Evolutionary conservation across 192 early-diverging fungal genomes (phyloP).

Genomic region (Ambispora gerdemannii): DNA sequence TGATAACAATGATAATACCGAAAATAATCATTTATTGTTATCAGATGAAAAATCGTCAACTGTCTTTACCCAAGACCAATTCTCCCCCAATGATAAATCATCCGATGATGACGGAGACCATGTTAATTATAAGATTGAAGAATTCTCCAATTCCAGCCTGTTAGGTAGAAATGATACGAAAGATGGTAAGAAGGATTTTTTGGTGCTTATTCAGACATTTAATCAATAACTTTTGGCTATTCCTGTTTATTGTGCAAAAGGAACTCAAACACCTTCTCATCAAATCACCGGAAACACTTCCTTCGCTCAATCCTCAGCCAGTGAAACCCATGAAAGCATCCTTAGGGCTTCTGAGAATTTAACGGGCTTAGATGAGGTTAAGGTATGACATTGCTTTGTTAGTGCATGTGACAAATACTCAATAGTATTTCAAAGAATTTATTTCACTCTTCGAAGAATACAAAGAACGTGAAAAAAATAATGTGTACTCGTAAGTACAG

Average conservation of each 20-base stretch:
- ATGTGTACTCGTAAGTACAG: constrained; percentile 18
- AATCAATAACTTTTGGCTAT: neutral
- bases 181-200: constrained; percentile 22
- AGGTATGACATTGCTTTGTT: constrained; percentile 22
- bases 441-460: constrained; percentile 17
- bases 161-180: neutral
- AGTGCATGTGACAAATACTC: constrained; percentile 11
- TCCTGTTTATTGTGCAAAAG: constrained; percentile 18
- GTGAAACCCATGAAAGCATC: constrained; percentile 26
- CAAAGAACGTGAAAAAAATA: constrained; percentile 11
- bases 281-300: constrained; percentile 19
- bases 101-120: neutral
- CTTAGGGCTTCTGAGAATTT: constrained; percentile 16
- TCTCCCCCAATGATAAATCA: constrained; percentile 5
- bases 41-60: constrained; percentile 7
- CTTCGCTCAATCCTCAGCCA: constrained; percentile 3
- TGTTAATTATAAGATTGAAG: too few species aligned
- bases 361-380: constrained; percentile 5
- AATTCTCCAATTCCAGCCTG: too few species aligned
- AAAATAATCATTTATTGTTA: constrained; percentile 15
- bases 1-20: constrained; percentile 3
- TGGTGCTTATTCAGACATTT: constrained; percentile 1
- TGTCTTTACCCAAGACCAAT: constrained; percentile 11
- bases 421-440: constrained; percentile 26
- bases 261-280: constrained; percentile 21